phyloP scores from a whole-genome alignment of 768 basidiomycete genomes.

The Crassisporium funariophilum region DNA sequence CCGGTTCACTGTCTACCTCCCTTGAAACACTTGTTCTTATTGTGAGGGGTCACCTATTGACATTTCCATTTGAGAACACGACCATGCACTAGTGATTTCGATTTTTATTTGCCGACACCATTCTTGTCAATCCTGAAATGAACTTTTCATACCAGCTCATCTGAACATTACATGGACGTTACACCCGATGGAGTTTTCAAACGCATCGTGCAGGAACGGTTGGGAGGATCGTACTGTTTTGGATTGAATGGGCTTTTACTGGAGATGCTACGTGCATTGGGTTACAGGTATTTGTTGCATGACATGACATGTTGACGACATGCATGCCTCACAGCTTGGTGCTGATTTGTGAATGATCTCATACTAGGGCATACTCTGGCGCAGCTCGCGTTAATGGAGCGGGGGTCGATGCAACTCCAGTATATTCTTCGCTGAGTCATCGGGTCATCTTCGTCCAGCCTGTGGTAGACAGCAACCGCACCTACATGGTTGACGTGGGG shows the following conservation, averaged over 20 bases:
- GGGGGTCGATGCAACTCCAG: conserved; percentile 2
- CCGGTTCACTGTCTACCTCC: conserved; percentile 22
- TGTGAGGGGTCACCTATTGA: conserved; percentile 28
- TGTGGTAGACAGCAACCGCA: conserved; percentile 22
- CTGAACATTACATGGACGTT: conserved; percentile 28
- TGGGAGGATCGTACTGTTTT: conserved; percentile 32
- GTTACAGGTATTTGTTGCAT: conserved; percentile 24
- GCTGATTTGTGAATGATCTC: too few species aligned
- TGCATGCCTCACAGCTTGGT: too few species aligned
- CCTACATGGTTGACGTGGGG: conserved; percentile 35
- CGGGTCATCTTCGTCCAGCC: conserved; percentile 36
- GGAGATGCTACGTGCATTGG: conserved; percentile 29
- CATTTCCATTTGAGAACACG: conserved; percentile 41
- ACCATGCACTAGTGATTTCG: conserved; percentile 39
- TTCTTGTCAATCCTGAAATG: too few species aligned
- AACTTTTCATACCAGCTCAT: conserved; percentile 16
- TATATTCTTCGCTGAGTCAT: conserved; percentile 22
- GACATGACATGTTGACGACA: too few species aligned
- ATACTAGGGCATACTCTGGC: conserved; percentile 27
- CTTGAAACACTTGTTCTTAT: conserved; percentile 30
- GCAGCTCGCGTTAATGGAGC: conserved; percentile 29
- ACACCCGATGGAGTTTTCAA: conserved; percentile 22
- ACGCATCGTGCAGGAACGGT: conserved; percentile 20
- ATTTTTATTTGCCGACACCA: neutral
- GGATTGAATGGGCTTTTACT: conserved; percentile 29